phyloP scores from a whole-genome alignment of 2,329 filamentous ascomycete genomes.

The Sordariomycetes sp. region DNA sequence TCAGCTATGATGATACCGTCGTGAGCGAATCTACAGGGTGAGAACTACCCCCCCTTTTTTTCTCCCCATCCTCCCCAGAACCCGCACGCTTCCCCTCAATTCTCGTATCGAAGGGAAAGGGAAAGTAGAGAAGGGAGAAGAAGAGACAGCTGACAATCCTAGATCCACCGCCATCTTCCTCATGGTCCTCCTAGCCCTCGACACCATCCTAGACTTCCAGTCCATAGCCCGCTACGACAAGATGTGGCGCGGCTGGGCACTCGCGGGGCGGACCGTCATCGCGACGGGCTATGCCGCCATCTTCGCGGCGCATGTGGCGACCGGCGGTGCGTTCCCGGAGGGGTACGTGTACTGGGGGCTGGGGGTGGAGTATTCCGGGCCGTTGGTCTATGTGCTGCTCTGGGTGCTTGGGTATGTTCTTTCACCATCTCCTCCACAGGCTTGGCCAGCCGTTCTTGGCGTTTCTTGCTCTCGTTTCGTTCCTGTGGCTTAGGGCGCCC shows the following conservation, averaged over 20 bases:
- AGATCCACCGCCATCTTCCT: constrained; percentile 17
- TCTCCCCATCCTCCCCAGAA: neutral
- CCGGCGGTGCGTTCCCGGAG: constrained; percentile 20
- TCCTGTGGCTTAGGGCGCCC: neutral
- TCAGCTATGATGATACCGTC: constrained; percentile 13
- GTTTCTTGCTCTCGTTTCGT: neutral
- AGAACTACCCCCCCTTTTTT: neutral
- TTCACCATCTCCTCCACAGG: neutral
- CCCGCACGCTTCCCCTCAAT: neutral
- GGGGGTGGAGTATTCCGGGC: constrained; percentile 12
- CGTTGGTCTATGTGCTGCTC: constrained; percentile 20
- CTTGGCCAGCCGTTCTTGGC: neutral
- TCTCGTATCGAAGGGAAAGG: neutral
- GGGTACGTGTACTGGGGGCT: constrained; percentile 23
- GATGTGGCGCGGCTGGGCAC: constrained; percentile 17
- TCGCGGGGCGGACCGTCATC: constrained; percentile 15
- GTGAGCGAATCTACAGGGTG: constrained; percentile 6
- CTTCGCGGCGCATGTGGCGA: constrained; percentile 19
- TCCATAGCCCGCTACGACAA: constrained; percentile 17
- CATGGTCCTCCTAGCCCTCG: constrained; percentile 15
- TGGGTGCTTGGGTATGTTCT: constrained; percentile 19
- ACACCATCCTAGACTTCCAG: constrained; percentile 21
- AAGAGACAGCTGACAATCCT: neutral
- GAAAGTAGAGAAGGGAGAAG: neutral
- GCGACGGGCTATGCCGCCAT: constrained; percentile 19